Conservation (phyloP, 805 yeast species). For the Kodamaea sagamina region DNA sequence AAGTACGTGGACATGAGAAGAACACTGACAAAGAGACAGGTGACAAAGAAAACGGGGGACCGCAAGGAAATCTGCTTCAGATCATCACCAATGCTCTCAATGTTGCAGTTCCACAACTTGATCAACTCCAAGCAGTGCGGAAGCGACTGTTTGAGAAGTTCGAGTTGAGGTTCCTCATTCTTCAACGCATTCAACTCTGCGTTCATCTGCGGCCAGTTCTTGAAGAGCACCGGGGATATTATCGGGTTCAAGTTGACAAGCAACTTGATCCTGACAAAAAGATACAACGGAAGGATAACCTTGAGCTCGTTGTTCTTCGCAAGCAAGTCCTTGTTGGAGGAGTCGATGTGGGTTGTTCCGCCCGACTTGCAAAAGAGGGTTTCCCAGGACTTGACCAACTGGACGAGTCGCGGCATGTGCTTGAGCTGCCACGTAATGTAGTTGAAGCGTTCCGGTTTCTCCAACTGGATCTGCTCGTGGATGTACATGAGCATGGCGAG, state of each 20-base stretch:
- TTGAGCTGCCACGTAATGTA: slow-evolving; percentile 67
- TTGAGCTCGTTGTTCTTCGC: slow-evolving; percentile 58
- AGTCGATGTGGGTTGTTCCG: slow-evolving; percentile 59
- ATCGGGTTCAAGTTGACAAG: slow-evolving; percentile 64
- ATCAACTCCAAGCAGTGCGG: slow-evolving; percentile 52
- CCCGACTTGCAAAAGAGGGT: slow-evolving; percentile 59
- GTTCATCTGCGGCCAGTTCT: slow-evolving; percentile 73
- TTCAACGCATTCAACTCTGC: slow-evolving; percentile 44
- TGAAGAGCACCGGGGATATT: slow-evolving; percentile 58
- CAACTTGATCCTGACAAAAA: slow-evolving; percentile 67
- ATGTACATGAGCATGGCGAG: slow-evolving; percentile 62
- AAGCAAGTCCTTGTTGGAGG: slow-evolving; percentile 49
- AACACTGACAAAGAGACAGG: slow-evolving; percentile 66
- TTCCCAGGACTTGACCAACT: slow-evolving; percentile 69
- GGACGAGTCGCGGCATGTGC: slow-evolving; percentile 58
- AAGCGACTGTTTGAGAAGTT: slow-evolving; percentile 23
- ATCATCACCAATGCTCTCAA: slow-evolving; percentile 58
- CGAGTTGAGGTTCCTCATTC: slow-evolving; percentile 66
- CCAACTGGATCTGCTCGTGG: slow-evolving; percentile 61
- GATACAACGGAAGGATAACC: slow-evolving; percentile 63
- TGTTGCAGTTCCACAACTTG: slow-evolving; percentile 70
- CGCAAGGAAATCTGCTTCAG: slow-evolving; percentile 67
- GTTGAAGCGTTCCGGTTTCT: slow-evolving; percentile 38
- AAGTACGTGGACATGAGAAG: slow-evolving; percentile 65
- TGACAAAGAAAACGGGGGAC: slow-evolving; percentile 74